Percentiles rank a stretch among this genome's conserved stretches.
phyloP scores from a whole-genome alignment of 306 rosid genomes.

The Casuarina cunninghamiana region DNA sequence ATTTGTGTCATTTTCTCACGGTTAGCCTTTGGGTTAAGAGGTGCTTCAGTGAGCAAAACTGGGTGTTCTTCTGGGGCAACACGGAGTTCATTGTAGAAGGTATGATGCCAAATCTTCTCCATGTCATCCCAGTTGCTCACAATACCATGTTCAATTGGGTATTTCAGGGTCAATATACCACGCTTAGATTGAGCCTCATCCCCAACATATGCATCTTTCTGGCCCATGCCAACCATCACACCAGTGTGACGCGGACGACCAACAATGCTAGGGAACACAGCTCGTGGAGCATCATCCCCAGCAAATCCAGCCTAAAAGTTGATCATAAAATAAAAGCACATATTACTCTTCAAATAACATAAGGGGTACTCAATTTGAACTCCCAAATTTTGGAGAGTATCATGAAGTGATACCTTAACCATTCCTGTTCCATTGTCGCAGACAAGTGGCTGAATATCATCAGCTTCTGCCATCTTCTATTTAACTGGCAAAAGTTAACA shows the following conservation, averaged over 20 bases:
- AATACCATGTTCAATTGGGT: constrained; percentile 91
- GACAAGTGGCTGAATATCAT: constrained; percentile 93
- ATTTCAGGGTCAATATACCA: constrained; percentile 78
- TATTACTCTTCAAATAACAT: background rate
- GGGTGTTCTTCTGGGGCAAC: constrained; percentile 93
- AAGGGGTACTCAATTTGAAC: background rate
- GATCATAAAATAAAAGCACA: constrained; percentile 9
- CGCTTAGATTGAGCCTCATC: constrained; percentile 93
- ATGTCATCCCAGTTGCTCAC: constrained; percentile 96
- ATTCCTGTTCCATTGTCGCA: constrained; percentile 94
- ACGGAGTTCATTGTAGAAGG: constrained; percentile 86
- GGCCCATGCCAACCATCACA: constrained; percentile 97
- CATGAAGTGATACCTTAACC: constrained; percentile 60
- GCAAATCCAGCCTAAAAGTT: constrained; percentile 84
- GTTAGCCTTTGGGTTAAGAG: constrained; percentile 90
- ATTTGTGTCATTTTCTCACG: constrained; percentile 94
- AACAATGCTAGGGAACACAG: constrained; percentile 89
- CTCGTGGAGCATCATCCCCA: constrained; percentile 96
- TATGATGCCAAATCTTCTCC: constrained; percentile 95
- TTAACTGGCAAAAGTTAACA: constrained; percentile 22
- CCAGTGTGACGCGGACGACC: constrained; percentile 95
- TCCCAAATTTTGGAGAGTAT: constrained; percentile 8
- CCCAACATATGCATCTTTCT: constrained; percentile 89
- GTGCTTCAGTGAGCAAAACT: constrained; percentile 86
- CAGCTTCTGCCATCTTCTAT: constrained; percentile 72